Conservation (phyloP, 257 asterid species). For the Datura wrightii region DNA sequence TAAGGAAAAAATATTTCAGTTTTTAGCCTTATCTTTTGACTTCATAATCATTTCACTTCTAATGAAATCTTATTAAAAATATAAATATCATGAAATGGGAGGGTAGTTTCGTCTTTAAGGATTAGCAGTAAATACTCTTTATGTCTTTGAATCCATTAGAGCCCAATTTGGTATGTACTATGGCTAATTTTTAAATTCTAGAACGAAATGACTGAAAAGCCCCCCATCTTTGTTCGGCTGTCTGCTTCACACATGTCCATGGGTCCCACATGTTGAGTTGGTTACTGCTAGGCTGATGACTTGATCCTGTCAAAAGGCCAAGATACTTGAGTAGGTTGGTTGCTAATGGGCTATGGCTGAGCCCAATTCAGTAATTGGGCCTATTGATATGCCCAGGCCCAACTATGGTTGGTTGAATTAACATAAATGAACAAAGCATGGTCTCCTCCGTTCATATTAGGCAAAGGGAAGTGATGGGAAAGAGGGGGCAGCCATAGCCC, state of each 20-base stretch:
- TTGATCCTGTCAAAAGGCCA: not conserved
- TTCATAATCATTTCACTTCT: not conserved
- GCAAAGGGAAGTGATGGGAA: no score
- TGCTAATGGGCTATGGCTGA: not conserved
- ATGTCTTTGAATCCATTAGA: slow-evolving; percentile 3
- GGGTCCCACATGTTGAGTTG: slow-evolving; percentile 47
- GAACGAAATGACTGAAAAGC: not conserved
- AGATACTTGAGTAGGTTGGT: slow-evolving; percentile 23
- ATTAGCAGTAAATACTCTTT: slow-evolving; percentile 17
- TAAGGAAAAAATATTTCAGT: not conserved
- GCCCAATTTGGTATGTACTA: not conserved
- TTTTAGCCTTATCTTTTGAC: not conserved
- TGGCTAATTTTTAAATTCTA: not conserved
- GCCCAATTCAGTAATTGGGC: not conserved
- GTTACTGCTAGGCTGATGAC: slow-evolving; percentile 33
- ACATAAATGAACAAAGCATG: no score
- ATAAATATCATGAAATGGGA: not conserved
- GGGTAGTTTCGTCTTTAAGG: slow-evolving; percentile 20
- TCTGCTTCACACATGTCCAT: not conserved
- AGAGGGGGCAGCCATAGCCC: no score
- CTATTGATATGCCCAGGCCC: not conserved
- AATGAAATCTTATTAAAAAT: not conserved
- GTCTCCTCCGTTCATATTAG: no score
- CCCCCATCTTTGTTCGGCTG: slow-evolving; percentile 2
- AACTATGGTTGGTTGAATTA: no score